Evolutionary conservation across 768 basidiomycete species (phyloP).

Genomic region (Gloeopeniophorella convolvens): DNA sequence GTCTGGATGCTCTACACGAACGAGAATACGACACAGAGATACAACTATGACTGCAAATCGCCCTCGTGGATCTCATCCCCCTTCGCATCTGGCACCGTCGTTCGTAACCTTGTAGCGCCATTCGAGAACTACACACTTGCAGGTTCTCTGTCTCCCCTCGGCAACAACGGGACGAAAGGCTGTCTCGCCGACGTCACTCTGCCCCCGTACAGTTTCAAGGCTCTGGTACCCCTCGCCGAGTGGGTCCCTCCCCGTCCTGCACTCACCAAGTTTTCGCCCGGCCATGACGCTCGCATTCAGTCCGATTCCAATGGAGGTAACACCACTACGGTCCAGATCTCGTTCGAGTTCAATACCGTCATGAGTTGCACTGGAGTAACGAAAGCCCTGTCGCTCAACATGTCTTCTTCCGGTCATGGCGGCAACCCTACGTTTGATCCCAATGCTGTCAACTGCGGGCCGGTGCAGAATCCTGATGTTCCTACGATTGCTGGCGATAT

Average conservation of each 20-base stretch:
- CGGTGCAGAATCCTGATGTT: constrained; percentile 42
- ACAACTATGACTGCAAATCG: constrained; percentile 51
- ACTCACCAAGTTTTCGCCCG: constrained; percentile 75
- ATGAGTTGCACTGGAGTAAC: constrained; percentile 77
- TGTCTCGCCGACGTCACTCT: constrained; percentile 64
- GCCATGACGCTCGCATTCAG: constrained; percentile 74
- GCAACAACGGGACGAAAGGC: constrained; percentile 52
- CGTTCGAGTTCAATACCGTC: constrained; percentile 67
- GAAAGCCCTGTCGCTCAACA: constrained; percentile 52
- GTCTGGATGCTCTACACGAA: constrained; percentile 86
- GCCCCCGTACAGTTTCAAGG: constrained; percentile 75
- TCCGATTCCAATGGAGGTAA: constrained; percentile 42
- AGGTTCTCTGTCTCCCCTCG: constrained; percentile 60
- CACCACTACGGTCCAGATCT: constrained; percentile 52
- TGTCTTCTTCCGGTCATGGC: constrained; percentile 62
- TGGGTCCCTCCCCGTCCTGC: constrained; percentile 71
- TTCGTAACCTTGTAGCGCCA: constrained; percentile 76
- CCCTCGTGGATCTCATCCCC: constrained; percentile 75
- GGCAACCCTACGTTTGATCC: constrained; percentile 46
- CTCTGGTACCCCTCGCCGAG: constrained; percentile 56
- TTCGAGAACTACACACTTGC: constrained; percentile 72
- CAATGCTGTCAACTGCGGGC: constrained; percentile 39
- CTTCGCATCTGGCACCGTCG: constrained; percentile 48
- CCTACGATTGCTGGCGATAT: constrained; percentile 47
- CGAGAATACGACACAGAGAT: constrained; percentile 68